Evolutionary conservation across 768 basidiomycete species (phyloP).

Genomic region (Fomitopsis pulvina): DNA sequence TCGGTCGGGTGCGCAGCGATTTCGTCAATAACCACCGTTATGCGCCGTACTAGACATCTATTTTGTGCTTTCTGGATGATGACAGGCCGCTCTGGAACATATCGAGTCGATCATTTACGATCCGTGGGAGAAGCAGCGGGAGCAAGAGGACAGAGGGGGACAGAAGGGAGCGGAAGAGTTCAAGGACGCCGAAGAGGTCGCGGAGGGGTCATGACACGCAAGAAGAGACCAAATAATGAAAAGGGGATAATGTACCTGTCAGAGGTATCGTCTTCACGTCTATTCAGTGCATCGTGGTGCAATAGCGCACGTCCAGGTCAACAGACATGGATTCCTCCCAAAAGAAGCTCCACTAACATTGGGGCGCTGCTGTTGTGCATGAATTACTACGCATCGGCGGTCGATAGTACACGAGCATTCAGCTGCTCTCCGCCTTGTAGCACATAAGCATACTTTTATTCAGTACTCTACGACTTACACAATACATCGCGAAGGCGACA

Average conservation of each 20-base stretch:
- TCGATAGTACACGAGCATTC: too few species aligned
- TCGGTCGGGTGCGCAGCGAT: constrained; percentile 92
- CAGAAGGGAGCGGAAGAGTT: background rate
- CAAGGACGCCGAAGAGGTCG: too few species aligned
- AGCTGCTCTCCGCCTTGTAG: background rate
- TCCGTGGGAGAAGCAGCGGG: constrained; percentile 21
- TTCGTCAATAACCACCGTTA: constrained; percentile 71
- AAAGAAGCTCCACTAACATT: too few species aligned
- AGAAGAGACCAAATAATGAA: too few species aligned
- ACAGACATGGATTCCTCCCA: too few species aligned
- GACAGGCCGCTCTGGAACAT: constrained; percentile 74
- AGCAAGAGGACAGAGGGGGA: background rate
- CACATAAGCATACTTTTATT: background rate
- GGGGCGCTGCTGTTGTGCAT: too few species aligned
- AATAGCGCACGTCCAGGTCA: too few species aligned
- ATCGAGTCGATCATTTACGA: constrained; percentile 78
- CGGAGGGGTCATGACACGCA: background rate
- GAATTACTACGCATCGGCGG: too few species aligned
- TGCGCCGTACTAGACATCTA: constrained; percentile 72
- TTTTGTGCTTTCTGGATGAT: constrained; percentile 15
- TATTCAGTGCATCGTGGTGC: too few species aligned
- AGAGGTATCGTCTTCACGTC: too few species aligned
- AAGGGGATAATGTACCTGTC: too few species aligned
- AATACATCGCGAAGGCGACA: background rate
- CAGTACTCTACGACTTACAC: background rate